These are phyloP conservation scores for Chytriomyces hyalinus DNA, from an alignment of 192 early-diverging fungal genomes.

Conservation along the genomic window DNA sequence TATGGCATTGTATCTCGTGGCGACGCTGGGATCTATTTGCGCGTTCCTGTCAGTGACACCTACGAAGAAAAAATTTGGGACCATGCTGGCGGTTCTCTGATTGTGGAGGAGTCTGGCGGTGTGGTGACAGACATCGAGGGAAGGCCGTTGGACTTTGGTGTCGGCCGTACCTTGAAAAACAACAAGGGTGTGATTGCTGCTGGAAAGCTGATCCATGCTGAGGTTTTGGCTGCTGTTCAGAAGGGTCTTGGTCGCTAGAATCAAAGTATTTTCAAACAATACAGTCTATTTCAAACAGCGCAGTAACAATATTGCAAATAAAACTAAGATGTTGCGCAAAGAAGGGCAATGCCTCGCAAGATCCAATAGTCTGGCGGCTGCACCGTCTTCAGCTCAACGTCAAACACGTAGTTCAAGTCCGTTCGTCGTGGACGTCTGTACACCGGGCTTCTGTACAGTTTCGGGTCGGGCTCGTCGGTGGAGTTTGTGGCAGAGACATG, in stretches of 20 bases:
- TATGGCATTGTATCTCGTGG: slow-evolving; percentile 90
- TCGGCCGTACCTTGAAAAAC: slow-evolving; percentile 76
- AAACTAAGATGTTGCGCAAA: slow-evolving; percentile 44
- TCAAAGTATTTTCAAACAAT: background rate
- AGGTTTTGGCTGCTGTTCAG: slow-evolving; percentile 77
- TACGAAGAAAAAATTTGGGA: slow-evolving; percentile 99
- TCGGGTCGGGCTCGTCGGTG: slow-evolving; percentile 63
- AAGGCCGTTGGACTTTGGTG: slow-evolving; percentile 86
- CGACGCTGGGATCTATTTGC: slow-evolving; percentile 91
- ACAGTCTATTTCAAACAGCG: too few relatives aligned
- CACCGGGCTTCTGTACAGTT: slow-evolving; percentile 66
- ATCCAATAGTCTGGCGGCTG: slow-evolving; percentile 71
- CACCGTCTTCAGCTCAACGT: slow-evolving; percentile 66
- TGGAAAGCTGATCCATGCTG: slow-evolving; percentile 69
- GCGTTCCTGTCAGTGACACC: slow-evolving; percentile 74
- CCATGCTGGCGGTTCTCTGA: slow-evolving; percentile 88
- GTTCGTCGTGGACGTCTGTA: slow-evolving; percentile 64
- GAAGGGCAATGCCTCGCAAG: slow-evolving; percentile 62
- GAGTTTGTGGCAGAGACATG: slow-evolving; percentile 64
- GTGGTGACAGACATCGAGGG: slow-evolving; percentile 82
- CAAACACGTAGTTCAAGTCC: slow-evolving; percentile 70
- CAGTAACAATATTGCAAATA: too few relatives aligned
- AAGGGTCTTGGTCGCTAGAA: background rate
- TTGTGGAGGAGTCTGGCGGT: slow-evolving; percentile 94
- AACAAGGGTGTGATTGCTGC: slow-evolving; percentile 93